Percentiles rank a stretch among this genome's conserved stretches.
These are phyloP conservation scores for Leersia perrieri DNA, from an alignment of 176 grass and related monocot genomes.

Conservation along the genomic window DNA sequence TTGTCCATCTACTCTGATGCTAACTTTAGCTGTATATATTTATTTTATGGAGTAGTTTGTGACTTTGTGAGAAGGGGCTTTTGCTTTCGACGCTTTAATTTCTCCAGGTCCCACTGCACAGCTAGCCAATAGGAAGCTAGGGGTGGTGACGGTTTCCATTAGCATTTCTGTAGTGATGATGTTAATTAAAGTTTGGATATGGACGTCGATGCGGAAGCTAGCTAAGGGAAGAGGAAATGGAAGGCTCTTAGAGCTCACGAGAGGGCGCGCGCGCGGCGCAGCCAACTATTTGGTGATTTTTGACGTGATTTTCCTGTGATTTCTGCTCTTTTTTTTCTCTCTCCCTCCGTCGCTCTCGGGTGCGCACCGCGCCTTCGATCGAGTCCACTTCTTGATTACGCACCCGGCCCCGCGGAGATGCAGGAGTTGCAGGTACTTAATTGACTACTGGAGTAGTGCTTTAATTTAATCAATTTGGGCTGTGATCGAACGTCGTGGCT, in stretches of 20 bases:
- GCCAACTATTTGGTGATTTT: background rate
- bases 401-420: background rate
- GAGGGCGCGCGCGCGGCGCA: slow-evolving; percentile 3
- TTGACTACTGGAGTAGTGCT: too few species aligned
- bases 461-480: too few species aligned
- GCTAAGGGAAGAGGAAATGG: background rate
- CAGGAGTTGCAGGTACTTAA: background rate
- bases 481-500: slow-evolving; percentile 16
- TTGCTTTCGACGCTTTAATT: background rate
- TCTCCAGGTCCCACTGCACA: background rate
- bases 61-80: slow-evolving; percentile 19
- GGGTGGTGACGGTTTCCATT: background rate
- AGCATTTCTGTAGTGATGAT: slow-evolving; percentile 7
- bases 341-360: background rate
- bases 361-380: background rate
- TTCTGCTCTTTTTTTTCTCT: background rate
- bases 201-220: slow-evolving; percentile 23
- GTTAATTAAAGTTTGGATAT: slow-evolving; percentile 32
- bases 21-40: background rate
- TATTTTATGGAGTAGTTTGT: slow-evolving; percentile 11
- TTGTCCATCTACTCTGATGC: background rate
- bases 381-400: background rate
- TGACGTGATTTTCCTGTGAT: slow-evolving; percentile 12
- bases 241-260: slow-evolving; percentile 10
- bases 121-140: background rate